These are phyloP conservation scores for Septoria petroselini DNA, from an alignment of 2,329 filamentous ascomycete genomes.

Conservation along the genomic window DNA sequence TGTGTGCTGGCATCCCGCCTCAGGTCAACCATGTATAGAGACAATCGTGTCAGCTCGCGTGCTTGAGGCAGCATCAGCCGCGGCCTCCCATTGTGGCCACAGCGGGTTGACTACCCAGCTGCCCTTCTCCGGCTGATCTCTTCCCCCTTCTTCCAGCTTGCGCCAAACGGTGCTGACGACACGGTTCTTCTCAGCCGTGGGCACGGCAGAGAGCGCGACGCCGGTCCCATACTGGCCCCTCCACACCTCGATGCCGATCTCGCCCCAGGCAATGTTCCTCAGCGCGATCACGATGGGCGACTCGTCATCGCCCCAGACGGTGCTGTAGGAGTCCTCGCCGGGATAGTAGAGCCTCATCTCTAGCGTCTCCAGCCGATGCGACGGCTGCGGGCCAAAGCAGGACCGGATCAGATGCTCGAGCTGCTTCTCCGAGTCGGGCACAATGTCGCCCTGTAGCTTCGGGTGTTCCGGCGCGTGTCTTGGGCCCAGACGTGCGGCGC, in stretches of 20 bases:
- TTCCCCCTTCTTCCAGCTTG: constrained; percentile 31
- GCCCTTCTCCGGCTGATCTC: constrained; percentile 29
- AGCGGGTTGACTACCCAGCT: constrained; percentile 34
- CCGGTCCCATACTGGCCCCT: constrained; percentile 37
- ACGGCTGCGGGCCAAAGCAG: constrained; percentile 32
- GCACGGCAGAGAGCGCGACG: constrained; percentile 31
- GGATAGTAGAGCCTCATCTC: constrained; percentile 44
- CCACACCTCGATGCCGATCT: constrained; percentile 39
- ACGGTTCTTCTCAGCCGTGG: constrained; percentile 21
- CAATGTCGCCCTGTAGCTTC: constrained; percentile 23
- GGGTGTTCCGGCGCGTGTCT: constrained; percentile 3
- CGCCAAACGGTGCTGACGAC: constrained; percentile 36
- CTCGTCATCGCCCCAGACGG: constrained; percentile 41
- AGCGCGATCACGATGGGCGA: constrained; percentile 41
- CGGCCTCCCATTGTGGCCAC: constrained; percentile 32
- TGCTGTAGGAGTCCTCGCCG: constrained; percentile 38
- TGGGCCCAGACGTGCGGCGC: constrained; percentile 23
- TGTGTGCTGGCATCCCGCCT: too few species aligned
- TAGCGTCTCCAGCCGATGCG: constrained; percentile 33
- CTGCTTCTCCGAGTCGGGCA: constrained; percentile 31
- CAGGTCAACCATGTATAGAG: constrained; percentile 1
- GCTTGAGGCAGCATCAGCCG: constrained; percentile 13
- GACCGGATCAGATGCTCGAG: constrained; percentile 38
- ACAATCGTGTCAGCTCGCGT: constrained; percentile 8
- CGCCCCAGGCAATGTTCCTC: constrained; percentile 39